Evolutionary conservation across 1,139 yeast species (phyloP), one percentile per base, ranked within the genome.

Genomic region (Pneumocystis oryctolagi): DNA sequence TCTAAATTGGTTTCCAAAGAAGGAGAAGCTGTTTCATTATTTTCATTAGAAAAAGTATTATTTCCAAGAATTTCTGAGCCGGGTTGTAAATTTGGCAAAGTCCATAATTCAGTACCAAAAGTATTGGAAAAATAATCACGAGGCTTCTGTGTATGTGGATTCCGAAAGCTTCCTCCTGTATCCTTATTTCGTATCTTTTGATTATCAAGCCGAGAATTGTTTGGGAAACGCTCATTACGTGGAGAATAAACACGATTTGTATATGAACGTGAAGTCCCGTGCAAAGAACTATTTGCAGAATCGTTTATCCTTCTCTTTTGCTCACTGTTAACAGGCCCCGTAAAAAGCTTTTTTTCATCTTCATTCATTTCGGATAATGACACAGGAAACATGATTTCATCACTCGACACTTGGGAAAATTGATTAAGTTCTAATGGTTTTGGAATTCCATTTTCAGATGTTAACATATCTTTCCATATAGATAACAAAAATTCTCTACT

Each of bases 341-440:
- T 20, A 30, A 57, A 57, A 28, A 57, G 59, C 16, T 57, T 57
- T 14, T 35, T 35, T 14, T 57, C 59, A 28, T 57, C 59, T 12
- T 57, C 59, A 30, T 25, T 57, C 59, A 57, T 57, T 9, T 35
- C 40, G 2, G 59, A 57, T 25, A 57, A 39, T 57, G 59, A 57
- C 30, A 57, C 31, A 4, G 59, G 59, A 25, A 28, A 12, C 25
- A 47, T 47, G n/a, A 47, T 25, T 47, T 47, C 55, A 47, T 47
- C 55, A 25, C 55, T 47, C 25, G 55, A 47, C 25, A 47, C 30
- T 25, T 47, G 55, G 25, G 55, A 47, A 47, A 47, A 47, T 47
- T 47, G 55, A 47, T 25, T 47, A 25, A 47, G 55, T 28, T 47
- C 55, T 12, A 28, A 20, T 2, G 55, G 55, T 14, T 47, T 47